Base-by-base conservation (phyloP, 345 rosid species). In the Gossypium arboreum region DNA sequence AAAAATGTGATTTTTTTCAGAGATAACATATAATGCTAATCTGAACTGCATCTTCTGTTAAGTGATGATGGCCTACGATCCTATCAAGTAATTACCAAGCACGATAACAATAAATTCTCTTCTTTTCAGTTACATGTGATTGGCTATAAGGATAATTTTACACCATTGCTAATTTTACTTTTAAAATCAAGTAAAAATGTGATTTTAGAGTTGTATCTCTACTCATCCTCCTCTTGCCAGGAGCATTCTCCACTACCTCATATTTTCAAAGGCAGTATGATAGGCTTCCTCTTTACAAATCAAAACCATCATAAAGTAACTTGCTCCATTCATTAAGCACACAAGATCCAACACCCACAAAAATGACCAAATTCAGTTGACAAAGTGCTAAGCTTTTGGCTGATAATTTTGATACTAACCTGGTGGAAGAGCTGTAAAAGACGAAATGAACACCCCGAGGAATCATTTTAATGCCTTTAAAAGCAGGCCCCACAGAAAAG, bases 391-490 rank as follows among this genome's bases (percentile, higher is more conserved):
- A 67, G 25, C 34, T 66, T 18, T 24, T 8, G 44, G 15, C 50
- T 39, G 18, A 66, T 66, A 2, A 45, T 7, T 65, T 11, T 65
- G 29, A 1, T 44, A 45, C 11, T 55, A 76, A 91, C 98, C 97
- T 85, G 86, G 82, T 87, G 1, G 97, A 87, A 58, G 98, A 87
- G 79, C 96, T 88, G 60, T 90, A 95, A 76, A 81, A 95, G 2
- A 91, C 79, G 79, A 95, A 91, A 85, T 95, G 98, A 80, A 88
- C 84, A 48, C 98, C 98, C 52, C 97, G 93, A 56, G 99, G 98
- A 73, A 93, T 90, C 99, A 95, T 93, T 87, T 95, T 95, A 51
- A 93, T 85, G 52, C 99, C 99, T 82, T 87, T 89, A 76, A 93
- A 95, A 73, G 72, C 75, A 20, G 97, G 93, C 13, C 97, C 99